phyloP scores from a whole-genome alignment of 2,329 filamentous ascomycete genomes.

The Scedosporium aurantiacum region DNA sequence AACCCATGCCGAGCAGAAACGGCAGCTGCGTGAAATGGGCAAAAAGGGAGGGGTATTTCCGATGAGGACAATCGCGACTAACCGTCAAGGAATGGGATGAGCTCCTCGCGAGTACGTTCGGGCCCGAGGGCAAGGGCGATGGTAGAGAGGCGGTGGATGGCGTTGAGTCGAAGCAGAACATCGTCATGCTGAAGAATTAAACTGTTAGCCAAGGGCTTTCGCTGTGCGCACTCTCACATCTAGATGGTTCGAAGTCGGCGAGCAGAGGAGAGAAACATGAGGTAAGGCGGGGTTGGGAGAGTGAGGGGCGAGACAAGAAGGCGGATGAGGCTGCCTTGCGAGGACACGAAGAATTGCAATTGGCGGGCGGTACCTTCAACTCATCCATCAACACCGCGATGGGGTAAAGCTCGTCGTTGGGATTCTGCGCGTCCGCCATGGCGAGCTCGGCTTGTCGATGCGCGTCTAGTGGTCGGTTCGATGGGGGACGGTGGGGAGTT shows the following conservation, averaged over 20 bases:
- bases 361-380: constrained; percentile 64
- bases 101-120: constrained; percentile 93
- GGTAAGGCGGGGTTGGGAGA: constrained; percentile 7
- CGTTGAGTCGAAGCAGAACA: constrained; percentile 93
- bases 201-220: neutral
- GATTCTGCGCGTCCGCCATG: constrained; percentile 82
- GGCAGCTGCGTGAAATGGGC: neutral
- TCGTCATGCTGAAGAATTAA: constrained; percentile 70
- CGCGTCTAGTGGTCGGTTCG: constrained; percentile 14
- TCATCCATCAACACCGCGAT: constrained; percentile 99
- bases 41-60: neutral
- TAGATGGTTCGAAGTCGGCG: neutral
- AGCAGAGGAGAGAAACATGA: constrained; percentile 14
- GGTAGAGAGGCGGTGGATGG: constrained; percentile 94
- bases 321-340: neutral
- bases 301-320: constrained; percentile 6
- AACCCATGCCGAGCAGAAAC: neutral
- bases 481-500: constrained; percentile 9
- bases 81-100: constrained; percentile 99
- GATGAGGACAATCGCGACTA: constrained; percentile 29
- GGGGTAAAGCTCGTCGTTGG: constrained; percentile 98
- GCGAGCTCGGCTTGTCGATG: constrained; percentile 30
- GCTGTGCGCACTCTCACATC: neutral
- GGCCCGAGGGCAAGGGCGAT: constrained; percentile 93
- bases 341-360: constrained; percentile 2